Evolutionary conservation across 2,329 filamentous ascomycete genomes (phyloP).

Genomic region (Alternaria panax): DNA sequence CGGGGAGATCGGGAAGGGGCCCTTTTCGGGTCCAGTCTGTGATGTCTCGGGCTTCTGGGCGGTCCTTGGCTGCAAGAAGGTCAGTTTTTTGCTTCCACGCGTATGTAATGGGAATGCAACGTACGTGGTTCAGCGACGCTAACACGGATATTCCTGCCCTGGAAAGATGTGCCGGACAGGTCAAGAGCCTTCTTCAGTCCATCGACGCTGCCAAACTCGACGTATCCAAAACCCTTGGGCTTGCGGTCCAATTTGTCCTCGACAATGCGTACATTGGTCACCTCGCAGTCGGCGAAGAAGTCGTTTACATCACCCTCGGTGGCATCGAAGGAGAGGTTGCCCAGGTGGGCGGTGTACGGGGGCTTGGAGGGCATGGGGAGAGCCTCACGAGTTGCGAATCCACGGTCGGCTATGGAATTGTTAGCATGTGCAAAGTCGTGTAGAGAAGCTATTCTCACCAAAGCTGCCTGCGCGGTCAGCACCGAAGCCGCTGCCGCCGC

Average conservation of each 20-base stretch:
- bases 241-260: slow-evolving; percentile 93
- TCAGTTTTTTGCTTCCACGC: slow-evolving; percentile 23
- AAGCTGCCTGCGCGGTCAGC: slow-evolving; percentile 49
- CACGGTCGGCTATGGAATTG: slow-evolving; percentile 36
- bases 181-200: slow-evolving; percentile 90
- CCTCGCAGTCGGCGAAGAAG: slow-evolving; percentile 84
- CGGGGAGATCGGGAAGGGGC: slow-evolving; percentile 77
- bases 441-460: slow-evolving; percentile 35
- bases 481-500: slow-evolving; percentile 49
- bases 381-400: slow-evolving; percentile 67
- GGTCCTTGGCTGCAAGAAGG: slow-evolving; percentile 75
- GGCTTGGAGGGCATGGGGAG: slow-evolving; percentile 90
- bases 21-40: slow-evolving; percentile 94
- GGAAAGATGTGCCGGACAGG: slow-evolving; percentile 81
- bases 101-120: slow-evolving; percentile 48
- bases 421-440: slow-evolving; percentile 19
- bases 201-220: slow-evolving; percentile 87
- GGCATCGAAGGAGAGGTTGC: slow-evolving; percentile 95
- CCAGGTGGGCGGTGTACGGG: slow-evolving; percentile 93
- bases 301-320: slow-evolving; percentile 82
- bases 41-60: slow-evolving; percentile 81
- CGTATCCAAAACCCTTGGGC: slow-evolving; percentile 98
- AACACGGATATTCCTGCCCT: slow-evolving; percentile 88
- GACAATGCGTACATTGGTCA: slow-evolving; percentile 92
- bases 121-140: slow-evolving; percentile 97